Conservation (phyloP, 2,329 filamentous ascomycete genomes). For the Ceratocystis eucalypticola region DNA sequence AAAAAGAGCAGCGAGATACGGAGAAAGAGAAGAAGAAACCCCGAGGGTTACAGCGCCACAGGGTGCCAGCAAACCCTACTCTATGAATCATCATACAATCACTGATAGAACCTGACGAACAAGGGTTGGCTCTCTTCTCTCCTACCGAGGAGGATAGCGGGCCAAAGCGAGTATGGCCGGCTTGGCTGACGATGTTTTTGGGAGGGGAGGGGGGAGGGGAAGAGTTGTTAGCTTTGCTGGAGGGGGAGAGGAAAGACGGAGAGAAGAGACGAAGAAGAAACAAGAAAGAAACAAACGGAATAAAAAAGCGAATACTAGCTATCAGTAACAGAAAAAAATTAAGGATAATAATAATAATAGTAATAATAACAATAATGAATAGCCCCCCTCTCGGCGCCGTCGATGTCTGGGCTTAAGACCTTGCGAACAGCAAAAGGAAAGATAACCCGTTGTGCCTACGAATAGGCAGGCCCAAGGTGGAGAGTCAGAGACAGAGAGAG, state of each 20-base stretch:
- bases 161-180: not conserved
- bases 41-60: no score
- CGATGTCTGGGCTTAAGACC: no score
- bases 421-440: no score
- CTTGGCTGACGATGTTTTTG: not conserved
- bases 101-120: not conserved
- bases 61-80: not conserved
- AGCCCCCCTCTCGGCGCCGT: no score
- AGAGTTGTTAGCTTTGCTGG: not conserved
- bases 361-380: no score
- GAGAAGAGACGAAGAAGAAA: not conserved
- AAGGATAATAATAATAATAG: no score
- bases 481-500: not conserved
- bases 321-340: not conserved
- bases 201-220: not conserved
- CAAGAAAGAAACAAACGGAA: not conserved
- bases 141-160: not conserved
- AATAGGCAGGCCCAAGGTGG: no score
- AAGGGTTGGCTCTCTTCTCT: no score
- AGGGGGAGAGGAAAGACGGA: not conserved
- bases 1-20: not conserved
- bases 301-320: not conserved
- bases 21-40: not conserved
- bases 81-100: no score
- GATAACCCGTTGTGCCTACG: no score